phyloP scores from a whole-genome alignment of 495 filamentous ascomycete genomes.

The Bombardia bombarda region DNA sequence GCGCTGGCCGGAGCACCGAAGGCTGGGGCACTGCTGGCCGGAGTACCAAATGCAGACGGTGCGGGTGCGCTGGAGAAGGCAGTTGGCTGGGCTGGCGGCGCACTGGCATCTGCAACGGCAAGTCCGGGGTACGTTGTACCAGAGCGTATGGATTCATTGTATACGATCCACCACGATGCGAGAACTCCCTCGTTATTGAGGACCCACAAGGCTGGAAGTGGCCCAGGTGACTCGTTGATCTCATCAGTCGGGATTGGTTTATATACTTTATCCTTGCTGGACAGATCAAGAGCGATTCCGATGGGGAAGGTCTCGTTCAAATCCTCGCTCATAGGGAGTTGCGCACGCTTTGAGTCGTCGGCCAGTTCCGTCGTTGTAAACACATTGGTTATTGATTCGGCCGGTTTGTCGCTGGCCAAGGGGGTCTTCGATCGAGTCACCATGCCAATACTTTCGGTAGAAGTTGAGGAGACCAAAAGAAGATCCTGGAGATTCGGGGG shows the following conservation, averaged over 20 bases:
- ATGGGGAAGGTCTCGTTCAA: conserved; percentile 67
- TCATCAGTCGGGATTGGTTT: conserved; percentile 73
- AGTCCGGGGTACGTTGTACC: conserved; percentile 66
- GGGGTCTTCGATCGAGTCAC: conserved; percentile 62
- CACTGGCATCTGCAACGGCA: conserved; percentile 28
- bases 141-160: conserved; percentile 73
- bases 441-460: conserved; percentile 66
- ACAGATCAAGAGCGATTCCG: conserved; percentile 75
- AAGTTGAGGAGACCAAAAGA: conserved; percentile 75
- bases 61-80: conserved; percentile 15
- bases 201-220: conserved; percentile 78
- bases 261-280: conserved; percentile 65
- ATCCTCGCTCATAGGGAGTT: conserved; percentile 58
- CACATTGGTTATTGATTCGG: conserved; percentile 49
- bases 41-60: conserved; percentile 22
- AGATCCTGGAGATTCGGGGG: conserved; percentile 69
- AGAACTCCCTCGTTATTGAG: conserved; percentile 87
- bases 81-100: conserved; percentile 21
- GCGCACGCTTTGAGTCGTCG: conserved; percentile 71
- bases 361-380: conserved; percentile 67
- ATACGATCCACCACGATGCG: conserved; percentile 82
- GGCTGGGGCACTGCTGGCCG: conserved; percentile 9
- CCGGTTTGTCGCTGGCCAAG: conserved; percentile 51
- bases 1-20: conserved; percentile 21
- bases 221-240: conserved; percentile 61